phyloP scores from a whole-genome alignment of 2,329 filamentous ascomycete genomes.

The Xylariaceae sp. region DNA sequence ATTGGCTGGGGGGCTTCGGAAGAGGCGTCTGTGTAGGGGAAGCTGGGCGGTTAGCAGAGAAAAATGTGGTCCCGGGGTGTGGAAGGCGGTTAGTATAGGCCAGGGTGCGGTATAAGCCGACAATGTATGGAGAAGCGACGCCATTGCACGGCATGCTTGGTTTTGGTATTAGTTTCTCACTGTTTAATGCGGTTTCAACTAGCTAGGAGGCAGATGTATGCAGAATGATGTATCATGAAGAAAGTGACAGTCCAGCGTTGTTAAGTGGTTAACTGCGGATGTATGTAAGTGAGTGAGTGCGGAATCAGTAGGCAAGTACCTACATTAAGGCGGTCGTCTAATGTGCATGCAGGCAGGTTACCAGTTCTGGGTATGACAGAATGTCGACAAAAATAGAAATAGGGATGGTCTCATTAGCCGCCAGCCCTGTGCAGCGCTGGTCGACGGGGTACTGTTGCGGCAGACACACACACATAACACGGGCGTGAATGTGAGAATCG shows the following conservation, averaged over 20 bases:
- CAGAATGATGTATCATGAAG: neutral
- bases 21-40: conserved; percentile 44
- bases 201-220: too few relatives aligned
- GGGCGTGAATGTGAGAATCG: conserved; percentile 16
- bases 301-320: neutral
- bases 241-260: neutral
- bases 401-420: conserved; percentile 32
- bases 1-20: conserved; percentile 44
- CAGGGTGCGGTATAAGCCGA: neutral
- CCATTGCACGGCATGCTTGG: neutral
- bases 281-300: neutral
- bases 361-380: neutral
- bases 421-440: conserved; percentile 31
- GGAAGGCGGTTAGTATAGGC: conserved; percentile 18
- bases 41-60: conserved; percentile 41
- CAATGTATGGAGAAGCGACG: neutral
- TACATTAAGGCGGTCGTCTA: neutral
- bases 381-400: conserved; percentile 31
- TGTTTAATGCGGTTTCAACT: too few relatives aligned
- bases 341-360: conserved; percentile 1
- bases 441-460: conserved; percentile 10
- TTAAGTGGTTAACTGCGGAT: neutral
- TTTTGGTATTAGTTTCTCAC: neutral
- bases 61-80: conserved; percentile 10
- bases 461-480: conserved; percentile 15